phyloP scores from a whole-genome alignment of 257 asterid genomes.

The Haberlea rhodopensis region DNA sequence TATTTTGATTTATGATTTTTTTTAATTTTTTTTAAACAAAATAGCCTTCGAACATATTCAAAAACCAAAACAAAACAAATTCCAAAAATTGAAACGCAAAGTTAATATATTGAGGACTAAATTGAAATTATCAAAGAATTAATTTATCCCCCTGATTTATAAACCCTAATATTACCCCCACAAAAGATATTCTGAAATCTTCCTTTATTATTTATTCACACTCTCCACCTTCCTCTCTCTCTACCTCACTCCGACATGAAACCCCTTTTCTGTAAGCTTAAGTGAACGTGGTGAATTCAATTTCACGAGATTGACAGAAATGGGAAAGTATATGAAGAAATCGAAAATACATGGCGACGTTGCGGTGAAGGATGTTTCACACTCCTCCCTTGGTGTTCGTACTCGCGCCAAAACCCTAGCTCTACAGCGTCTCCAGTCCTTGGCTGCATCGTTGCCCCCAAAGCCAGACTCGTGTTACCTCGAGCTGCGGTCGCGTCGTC shows the following conservation, averaged over 20 bases:
- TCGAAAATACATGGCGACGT: constrained; percentile 46
- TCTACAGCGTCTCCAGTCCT: constrained; percentile 49
- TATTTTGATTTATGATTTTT: too few relatives aligned
- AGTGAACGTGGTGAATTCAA: neutral
- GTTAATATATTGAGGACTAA: too few relatives aligned
- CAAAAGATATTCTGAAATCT: neutral
- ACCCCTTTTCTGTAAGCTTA: neutral
- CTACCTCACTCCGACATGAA: neutral
- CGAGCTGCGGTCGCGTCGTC: constrained; percentile 67
- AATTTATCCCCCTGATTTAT: too few relatives aligned
- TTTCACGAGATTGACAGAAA: constrained; percentile 7
- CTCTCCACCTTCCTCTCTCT: neutral
- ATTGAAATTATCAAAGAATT: too few relatives aligned
- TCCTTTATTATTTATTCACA: too few relatives aligned
- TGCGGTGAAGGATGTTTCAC: constrained; percentile 51
- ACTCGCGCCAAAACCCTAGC: constrained; percentile 80
- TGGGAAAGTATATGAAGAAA: constrained; percentile 65
- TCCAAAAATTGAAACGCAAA: too few relatives aligned
- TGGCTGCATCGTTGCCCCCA: constrained; percentile 24
- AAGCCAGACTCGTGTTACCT: constrained; percentile 43
- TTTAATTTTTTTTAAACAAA: too few relatives aligned
- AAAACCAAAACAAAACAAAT: too few relatives aligned
- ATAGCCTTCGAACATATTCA: too few relatives aligned
- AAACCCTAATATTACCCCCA: neutral
- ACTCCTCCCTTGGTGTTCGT: constrained; percentile 60